Evolutionary conservation across 164 flowering plant genomes (phyloP).

Genomic region (Houttuynia cordata): DNA sequence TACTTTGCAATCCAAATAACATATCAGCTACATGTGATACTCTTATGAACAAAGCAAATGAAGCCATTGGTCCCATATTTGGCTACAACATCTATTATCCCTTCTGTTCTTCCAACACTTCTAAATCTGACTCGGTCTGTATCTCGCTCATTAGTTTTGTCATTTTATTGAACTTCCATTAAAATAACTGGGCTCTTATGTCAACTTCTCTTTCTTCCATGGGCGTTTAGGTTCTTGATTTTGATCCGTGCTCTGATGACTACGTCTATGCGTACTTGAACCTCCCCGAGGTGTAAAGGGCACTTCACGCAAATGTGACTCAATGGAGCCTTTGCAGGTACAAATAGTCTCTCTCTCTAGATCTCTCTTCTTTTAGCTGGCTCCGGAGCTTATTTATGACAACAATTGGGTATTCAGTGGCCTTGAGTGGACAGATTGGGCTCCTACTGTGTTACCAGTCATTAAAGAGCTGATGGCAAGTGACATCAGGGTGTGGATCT

Average conservation of each 20-base stretch:
- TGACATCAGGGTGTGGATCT: constrained; percentile 26
- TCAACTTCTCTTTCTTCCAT: neutral
- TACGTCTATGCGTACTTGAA: constrained; percentile 23
- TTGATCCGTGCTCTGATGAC: constrained; percentile 28
- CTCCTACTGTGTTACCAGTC: constrained; percentile 19
- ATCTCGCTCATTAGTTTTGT: no score
- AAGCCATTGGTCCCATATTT: neutral
- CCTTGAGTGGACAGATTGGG: constrained; percentile 18
- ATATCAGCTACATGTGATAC: no score
- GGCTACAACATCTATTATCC: constrained; percentile 4
- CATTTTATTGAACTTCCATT: no score
- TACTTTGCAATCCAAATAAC: neutral
- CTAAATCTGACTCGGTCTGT: no score
- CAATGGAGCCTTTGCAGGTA: constrained; percentile 22
- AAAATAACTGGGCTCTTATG: no score
- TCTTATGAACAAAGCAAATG: neutral
- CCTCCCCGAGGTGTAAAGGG: constrained; percentile 24
- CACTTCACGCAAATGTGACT: constrained; percentile 23
- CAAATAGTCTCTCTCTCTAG: neutral
- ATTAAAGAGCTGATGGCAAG: constrained; percentile 21
- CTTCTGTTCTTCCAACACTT: neutral
- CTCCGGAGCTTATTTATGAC: neutral
- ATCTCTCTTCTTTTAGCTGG: no score
- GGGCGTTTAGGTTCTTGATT: constrained; percentile 1
- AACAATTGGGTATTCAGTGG: neutral